Conservation (phyloP, 345 rosid species). For the Populus alba region DNA sequence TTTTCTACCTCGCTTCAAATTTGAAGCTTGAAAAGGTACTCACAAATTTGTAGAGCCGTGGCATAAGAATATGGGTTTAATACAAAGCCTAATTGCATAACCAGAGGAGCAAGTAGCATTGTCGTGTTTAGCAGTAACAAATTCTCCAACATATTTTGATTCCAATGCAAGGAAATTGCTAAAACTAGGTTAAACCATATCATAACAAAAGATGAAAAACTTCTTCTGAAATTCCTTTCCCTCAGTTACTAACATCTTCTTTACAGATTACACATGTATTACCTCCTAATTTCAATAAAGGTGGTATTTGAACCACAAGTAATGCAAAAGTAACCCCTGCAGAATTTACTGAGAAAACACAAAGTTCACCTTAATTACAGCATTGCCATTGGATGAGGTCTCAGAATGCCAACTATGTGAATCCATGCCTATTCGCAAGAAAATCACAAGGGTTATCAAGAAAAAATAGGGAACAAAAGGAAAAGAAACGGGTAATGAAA, state of each 20-base stretch:
- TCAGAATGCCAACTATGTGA: constrained; percentile 44
- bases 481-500: constrained; percentile 5
- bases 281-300: not conserved
- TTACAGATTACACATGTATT: not conserved
- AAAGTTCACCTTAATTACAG: constrained; percentile 52
- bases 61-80: not conserved
- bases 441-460: not conserved
- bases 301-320: not conserved
- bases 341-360: not conserved
- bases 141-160: not conserved
- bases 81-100: not conserved
- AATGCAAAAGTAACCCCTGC: not conserved
- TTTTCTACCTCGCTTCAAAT: not conserved
- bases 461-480: not conserved
- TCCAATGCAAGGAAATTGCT: not conserved
- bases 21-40: not conserved
- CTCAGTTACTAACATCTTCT: not conserved
- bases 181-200: not conserved
- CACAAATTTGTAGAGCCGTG: not conserved
- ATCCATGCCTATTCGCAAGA: constrained; percentile 45
- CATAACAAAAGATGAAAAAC: not conserved
- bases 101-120: not conserved
- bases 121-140: not conserved
- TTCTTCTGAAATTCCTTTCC: not conserved
- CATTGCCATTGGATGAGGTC: constrained; percentile 33